phyloP scores from a whole-genome alignment of 2,329 filamentous ascomycete genomes.

The Ilyonectria mors-panacis region DNA sequence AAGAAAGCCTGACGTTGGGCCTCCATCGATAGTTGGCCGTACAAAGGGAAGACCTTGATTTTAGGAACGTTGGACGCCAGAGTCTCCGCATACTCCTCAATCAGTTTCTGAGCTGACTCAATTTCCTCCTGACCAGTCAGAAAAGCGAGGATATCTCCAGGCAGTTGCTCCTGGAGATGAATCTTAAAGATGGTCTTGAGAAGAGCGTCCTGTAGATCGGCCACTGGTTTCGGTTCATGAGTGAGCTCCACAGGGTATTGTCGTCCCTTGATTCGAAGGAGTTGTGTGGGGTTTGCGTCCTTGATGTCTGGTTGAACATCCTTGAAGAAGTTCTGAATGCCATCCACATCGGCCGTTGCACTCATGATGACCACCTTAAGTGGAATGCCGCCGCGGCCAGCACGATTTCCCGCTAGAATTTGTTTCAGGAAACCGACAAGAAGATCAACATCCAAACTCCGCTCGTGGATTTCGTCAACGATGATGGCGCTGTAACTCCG shows the following conservation, averaged over 20 bases:
- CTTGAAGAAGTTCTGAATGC: slow-evolving; percentile 82
- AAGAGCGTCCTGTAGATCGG: slow-evolving; percentile 86
- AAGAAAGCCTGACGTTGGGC: slow-evolving; percentile 90
- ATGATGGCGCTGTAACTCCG: slow-evolving; percentile 90
- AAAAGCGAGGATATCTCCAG: slow-evolving; percentile 94
- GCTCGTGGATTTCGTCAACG: slow-evolving; percentile 97
- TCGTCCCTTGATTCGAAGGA: slow-evolving; percentile 83
- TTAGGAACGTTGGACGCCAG: slow-evolving; percentile 83
- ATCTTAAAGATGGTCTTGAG: slow-evolving; percentile 88
- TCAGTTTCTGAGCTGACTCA: slow-evolving; percentile 82
- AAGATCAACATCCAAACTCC: slow-evolving; percentile 94
- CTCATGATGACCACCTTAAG: slow-evolving; percentile 97
- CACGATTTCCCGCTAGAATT: slow-evolving; percentile 74
- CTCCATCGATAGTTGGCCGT: slow-evolving; percentile 89
- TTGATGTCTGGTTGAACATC: slow-evolving; percentile 39
- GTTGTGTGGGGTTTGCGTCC: slow-evolving; percentile 52
- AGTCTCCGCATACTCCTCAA: slow-evolving; percentile 83
- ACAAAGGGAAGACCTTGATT: slow-evolving; percentile 82
- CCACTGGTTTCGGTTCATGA: slow-evolving; percentile 81
- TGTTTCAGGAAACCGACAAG: slow-evolving; percentile 90
- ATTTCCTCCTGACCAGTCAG: slow-evolving; percentile 95
- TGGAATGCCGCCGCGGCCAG: slow-evolving; percentile 78
- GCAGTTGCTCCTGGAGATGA: slow-evolving; percentile 89
- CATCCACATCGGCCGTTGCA: slow-evolving; percentile 91
- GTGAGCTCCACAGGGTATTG: slow-evolving; percentile 87